phyloP scores from a whole-genome alignment of 257 asterid genomes.

The Galeopsis tetrahit region DNA sequence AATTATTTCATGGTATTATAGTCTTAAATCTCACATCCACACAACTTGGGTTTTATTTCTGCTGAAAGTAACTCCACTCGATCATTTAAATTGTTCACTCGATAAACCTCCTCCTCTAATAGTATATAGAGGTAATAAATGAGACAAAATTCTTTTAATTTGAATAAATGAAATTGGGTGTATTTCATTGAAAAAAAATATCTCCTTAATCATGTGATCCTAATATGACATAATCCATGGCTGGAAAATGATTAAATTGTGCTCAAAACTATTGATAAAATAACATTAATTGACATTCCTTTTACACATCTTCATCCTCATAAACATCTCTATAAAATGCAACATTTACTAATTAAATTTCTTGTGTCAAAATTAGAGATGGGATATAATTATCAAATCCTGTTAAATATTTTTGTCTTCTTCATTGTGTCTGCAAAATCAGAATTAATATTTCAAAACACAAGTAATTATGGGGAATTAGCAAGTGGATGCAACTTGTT shows the following conservation, averaged over 20 bases:
- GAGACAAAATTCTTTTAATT: no score
- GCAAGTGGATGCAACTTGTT: constrained; percentile 48
- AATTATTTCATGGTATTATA: no score
- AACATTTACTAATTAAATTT: neutral
- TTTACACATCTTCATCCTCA: neutral
- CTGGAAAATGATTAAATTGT: neutral
- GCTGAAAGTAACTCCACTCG: no score
- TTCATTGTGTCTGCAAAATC: constrained; percentile 28
- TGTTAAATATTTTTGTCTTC: constrained; percentile 14
- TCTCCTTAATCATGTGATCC: no score
- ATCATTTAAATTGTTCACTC: no score
- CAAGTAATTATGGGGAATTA: constrained; percentile 27
- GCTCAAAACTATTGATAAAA: neutral
- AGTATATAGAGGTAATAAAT: no score
- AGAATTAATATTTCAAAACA: constrained; percentile 22
- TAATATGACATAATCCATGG: no score
- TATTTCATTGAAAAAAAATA: no score
- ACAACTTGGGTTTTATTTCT: no score
- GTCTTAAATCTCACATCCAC: no score
- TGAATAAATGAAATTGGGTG: no score
- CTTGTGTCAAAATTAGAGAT: neutral
- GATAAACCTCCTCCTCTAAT: no score
- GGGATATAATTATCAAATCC: constrained; percentile 20
- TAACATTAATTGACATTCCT: neutral
- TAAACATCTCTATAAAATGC: neutral